phyloP scores from a whole-genome alignment of 139 green algal species.

The Choricystis sp. region DNA sequence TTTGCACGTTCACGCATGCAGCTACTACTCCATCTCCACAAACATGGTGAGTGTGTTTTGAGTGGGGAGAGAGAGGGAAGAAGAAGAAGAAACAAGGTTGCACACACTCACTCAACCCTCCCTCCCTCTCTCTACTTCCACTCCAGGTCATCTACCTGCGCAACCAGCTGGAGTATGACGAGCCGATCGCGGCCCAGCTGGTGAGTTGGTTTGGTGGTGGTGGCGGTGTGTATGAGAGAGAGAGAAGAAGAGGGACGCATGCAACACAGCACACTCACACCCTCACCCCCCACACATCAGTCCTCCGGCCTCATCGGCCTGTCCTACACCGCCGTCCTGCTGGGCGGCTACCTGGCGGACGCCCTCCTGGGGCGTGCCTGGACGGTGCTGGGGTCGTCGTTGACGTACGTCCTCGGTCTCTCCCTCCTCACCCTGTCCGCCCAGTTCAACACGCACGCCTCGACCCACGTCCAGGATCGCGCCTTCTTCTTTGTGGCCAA shows the following conservation, averaged over 20 bases:
- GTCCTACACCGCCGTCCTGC: slow-evolving; percentile 81
- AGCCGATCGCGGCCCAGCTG: not conserved
- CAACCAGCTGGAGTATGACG: not conserved
- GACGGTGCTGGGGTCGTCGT: slow-evolving; percentile 85
- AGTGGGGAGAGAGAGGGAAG: not conserved
- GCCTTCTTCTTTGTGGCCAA: slow-evolving; percentile 43
- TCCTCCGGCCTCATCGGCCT: slow-evolving; percentile 47
- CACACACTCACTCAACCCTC: not conserved
- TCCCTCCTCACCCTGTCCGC: slow-evolving; percentile 34
- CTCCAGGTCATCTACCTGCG: not conserved
- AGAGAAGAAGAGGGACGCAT: too few relatives aligned
- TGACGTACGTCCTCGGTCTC: slow-evolving; percentile 78
- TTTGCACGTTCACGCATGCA: not conserved
- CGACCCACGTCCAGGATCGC: slow-evolving; percentile 29
- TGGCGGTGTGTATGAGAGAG: too few relatives aligned
- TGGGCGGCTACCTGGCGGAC: slow-evolving; percentile 85
- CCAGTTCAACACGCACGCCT: slow-evolving; percentile 30
- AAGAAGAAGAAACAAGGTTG: not conserved
- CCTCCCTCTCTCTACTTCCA: too few relatives aligned
- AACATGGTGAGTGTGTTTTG: not conserved
- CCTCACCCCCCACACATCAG: too few relatives aligned
- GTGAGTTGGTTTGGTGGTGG: too few relatives aligned
- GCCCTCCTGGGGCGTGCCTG: slow-evolving; percentile 75
- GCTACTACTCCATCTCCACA: not conserved
- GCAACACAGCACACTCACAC: too few relatives aligned